A percentile compares a stretch with the other conserved stretches of the same genome.
Evolutionary conservation across 805 yeast species (phyloP).

Genomic region (Yueomyces sinensis): DNA sequence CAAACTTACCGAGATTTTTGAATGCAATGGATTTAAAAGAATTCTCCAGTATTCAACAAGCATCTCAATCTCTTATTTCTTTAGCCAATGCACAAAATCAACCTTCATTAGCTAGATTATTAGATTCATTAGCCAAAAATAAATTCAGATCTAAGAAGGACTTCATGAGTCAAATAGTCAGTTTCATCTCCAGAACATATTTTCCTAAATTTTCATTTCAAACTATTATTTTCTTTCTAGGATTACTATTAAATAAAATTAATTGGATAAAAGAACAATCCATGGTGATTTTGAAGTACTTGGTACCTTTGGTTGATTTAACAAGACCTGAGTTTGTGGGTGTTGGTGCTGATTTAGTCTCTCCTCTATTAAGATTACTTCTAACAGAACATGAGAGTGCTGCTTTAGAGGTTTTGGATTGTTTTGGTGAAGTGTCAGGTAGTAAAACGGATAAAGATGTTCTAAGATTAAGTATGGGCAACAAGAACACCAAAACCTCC

Average conservation of each 20-base stretch:
- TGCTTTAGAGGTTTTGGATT: slow-evolving; percentile 83
- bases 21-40: slow-evolving; percentile 58
- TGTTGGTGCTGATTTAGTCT: slow-evolving; percentile 87
- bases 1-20: slow-evolving; percentile 74
- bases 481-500: slow-evolving; percentile 60
- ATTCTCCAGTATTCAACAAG: slow-evolving; percentile 35
- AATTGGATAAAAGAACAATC: slow-evolving; percentile 75
- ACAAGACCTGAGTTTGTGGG: slow-evolving; percentile 69
- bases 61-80: slow-evolving; percentile 43
- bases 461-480: slow-evolving; percentile 82
- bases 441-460: slow-evolving; percentile 86
- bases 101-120: slow-evolving; percentile 51
- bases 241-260: slow-evolving; percentile 63
- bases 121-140: slow-evolving; percentile 62
- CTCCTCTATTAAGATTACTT: slow-evolving; percentile 70
- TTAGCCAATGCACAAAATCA: slow-evolving; percentile 49
- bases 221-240: slow-evolving; percentile 60
- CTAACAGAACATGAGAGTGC: slow-evolving; percentile 80
- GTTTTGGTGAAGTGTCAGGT: slow-evolving; percentile 74
- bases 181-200: slow-evolving; percentile 51
- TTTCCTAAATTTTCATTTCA: slow-evolving; percentile 68
- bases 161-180: slow-evolving; percentile 67
- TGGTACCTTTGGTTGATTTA: slow-evolving; percentile 69
- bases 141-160: slow-evolving; percentile 86
- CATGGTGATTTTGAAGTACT: slow-evolving; percentile 55